Percentiles rank a stretch among this genome's conserved stretches.
Evolutionary conservation across 441 rosid species (phyloP).

Genomic region (Cnidoscolus chayamansa): DNA sequence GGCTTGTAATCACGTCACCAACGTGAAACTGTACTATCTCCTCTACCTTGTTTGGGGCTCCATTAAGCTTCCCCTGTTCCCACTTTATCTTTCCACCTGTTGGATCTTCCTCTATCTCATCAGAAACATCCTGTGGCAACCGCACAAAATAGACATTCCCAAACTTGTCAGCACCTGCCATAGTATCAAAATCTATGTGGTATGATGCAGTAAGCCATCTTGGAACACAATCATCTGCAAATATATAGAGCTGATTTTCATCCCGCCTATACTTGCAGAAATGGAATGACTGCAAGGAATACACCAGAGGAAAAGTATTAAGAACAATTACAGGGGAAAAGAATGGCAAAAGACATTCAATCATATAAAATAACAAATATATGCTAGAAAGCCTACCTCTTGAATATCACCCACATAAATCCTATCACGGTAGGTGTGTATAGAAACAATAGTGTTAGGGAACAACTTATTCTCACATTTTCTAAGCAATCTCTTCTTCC

Average conservation of each 20-base stretch:
- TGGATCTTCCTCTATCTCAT: conserved; percentile 95
- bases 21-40: conserved; percentile 94
- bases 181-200: conserved; percentile 85
- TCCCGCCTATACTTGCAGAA: conserved; percentile 98
- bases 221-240: conserved; percentile 90
- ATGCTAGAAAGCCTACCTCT: conserved; percentile 51
- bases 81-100: conserved; percentile 95
- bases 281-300: conserved; percentile 73
- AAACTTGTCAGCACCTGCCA: conserved; percentile 97
- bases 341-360: not conserved
- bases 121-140: conserved; percentile 87
- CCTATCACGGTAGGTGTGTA: conserved; percentile 86
- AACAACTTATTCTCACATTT: conserved; percentile 94
- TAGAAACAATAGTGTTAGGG: conserved; percentile 71
- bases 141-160: conserved; percentile 87
- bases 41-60: conserved; percentile 94
- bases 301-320: not conserved
- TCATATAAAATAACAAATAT: conserved; percentile 1
- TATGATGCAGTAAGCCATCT: conserved; percentile 92
- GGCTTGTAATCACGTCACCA: conserved; percentile 74
- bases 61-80: conserved; percentile 96
- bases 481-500: conserved; percentile 79
- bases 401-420: conserved; percentile 92
- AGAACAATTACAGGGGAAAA: not conserved
- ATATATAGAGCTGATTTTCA: conserved; percentile 89